A percentile compares a stretch with the other conserved stretches of the same genome.
Conservation (phyloP, 2,329 filamentous ascomycete species). For the Graphilbum fragrans region DNA sequence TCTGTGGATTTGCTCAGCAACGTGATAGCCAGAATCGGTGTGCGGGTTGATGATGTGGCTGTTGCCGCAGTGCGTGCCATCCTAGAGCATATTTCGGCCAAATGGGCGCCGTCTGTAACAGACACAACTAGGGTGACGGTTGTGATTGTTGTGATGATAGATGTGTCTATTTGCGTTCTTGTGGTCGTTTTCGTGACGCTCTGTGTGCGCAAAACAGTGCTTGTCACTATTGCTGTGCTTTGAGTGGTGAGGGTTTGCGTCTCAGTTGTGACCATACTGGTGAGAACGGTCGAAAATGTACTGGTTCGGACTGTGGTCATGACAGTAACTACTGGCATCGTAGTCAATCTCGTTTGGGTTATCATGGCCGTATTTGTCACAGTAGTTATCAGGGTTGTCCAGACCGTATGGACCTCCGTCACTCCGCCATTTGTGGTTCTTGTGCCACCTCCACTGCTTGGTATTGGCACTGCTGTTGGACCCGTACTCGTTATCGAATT, state of each 20-base stretch:
- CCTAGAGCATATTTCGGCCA: slow-evolving; percentile 2
- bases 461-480: background rate
- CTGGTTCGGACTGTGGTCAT: background rate
- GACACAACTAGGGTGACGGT: slow-evolving; percentile 6
- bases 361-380: background rate
- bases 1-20: too few species aligned
- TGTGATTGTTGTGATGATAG: slow-evolving; percentile 7
- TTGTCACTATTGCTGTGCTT: slow-evolving; percentile 3
- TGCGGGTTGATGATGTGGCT: too few species aligned
- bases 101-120: background rate
- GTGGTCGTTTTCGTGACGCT: slow-evolving; percentile 3
- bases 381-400: slow-evolving; percentile 2
- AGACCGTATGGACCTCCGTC: background rate
- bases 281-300: too few species aligned
- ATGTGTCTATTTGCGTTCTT: slow-evolving; percentile 4
- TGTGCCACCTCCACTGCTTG: background rate
- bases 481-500: background rate
- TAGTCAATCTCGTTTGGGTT: background rate
- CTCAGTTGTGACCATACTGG: too few species aligned
- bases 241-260: background rate
- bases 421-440: background rate
- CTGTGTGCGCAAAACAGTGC: slow-evolving; percentile 1
- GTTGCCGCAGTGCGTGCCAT: too few species aligned
- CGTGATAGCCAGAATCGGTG: too few species aligned
- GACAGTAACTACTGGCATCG: background rate